Conservation (phyloP, 1,284 basidiomycete genomes). For the Mixia osmundae region DNA sequence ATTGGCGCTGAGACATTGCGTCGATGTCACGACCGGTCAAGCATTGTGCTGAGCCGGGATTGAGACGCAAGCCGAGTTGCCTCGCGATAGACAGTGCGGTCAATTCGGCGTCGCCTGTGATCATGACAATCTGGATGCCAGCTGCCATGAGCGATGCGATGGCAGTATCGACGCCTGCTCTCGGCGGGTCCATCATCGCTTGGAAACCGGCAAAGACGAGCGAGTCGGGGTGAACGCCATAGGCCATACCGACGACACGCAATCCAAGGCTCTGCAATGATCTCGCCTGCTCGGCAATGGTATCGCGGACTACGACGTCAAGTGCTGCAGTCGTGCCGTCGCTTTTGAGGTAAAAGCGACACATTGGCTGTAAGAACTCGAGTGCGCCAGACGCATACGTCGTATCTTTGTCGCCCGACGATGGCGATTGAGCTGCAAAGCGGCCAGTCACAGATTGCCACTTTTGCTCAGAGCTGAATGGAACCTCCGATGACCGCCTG, state of each 20-base stretch:
- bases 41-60: constrained; percentile 24
- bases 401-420: constrained; percentile 35
- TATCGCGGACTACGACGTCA: constrained; percentile 38
- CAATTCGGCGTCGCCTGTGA: constrained; percentile 80
- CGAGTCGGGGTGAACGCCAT: constrained; percentile 34
- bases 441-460: constrained; percentile 72
- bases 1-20: constrained; percentile 47
- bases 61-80: constrained; percentile 55
- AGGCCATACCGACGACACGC: constrained; percentile 73
- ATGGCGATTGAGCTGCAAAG: constrained; percentile 13
- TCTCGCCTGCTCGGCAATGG: constrained; percentile 45
- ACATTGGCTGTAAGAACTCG: constrained; percentile 59
- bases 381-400: constrained; percentile 84
- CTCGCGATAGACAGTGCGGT: constrained; percentile 75
- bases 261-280: constrained; percentile 49
- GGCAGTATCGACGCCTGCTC: constrained; percentile 75
- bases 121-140: constrained; percentile 91
- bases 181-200: constrained; percentile 85
- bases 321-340: constrained; percentile 58
- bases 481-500: constrained; percentile 47
- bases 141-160: constrained; percentile 54
- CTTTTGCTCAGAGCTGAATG: constrained; percentile 82
- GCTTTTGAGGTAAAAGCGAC: constrained; percentile 64
- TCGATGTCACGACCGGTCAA: constrained; percentile 77
- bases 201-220: constrained; percentile 78